These are phyloP conservation scores for Ceratobasidium sp. DNA, from an alignment of 1,284 basidiomycete species.

Conservation along the genomic window DNA sequence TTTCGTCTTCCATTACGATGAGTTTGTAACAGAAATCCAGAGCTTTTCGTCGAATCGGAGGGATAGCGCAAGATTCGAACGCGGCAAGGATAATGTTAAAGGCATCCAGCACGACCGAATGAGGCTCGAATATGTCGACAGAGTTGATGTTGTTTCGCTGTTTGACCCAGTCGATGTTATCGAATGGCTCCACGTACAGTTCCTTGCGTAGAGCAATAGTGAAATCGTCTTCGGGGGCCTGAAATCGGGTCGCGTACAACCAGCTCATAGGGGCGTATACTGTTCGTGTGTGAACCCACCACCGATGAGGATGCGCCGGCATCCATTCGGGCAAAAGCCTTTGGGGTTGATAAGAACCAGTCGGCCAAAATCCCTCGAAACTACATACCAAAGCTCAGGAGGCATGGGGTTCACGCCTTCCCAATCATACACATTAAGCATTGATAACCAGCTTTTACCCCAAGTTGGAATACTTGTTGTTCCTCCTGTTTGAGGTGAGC, in stretches of 20 bases:
- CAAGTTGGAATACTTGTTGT: conserved; percentile 86
- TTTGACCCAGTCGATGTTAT: conserved; percentile 87
- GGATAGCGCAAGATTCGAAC: conserved; percentile 77
- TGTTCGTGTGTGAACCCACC: conserved; percentile 98
- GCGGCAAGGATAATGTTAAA: conserved; percentile 71
- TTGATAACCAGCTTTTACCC: conserved; percentile 97
- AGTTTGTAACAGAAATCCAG: conserved; percentile 79
- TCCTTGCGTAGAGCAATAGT: conserved; percentile 87
- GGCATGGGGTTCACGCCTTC: conserved; percentile 93
- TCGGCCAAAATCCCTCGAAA: neutral
- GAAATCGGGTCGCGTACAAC: conserved; percentile 83
- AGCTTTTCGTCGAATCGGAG: conserved; percentile 70
- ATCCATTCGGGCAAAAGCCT: conserved; percentile 91
- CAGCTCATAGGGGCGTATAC: conserved; percentile 93
- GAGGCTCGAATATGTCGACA: conserved; percentile 88
- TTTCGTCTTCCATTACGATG: conserved; percentile 89
- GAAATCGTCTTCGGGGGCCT: conserved; percentile 82
- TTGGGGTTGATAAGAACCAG: neutral
- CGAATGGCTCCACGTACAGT: conserved; percentile 86
- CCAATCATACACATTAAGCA: conserved; percentile 96
- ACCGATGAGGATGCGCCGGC: conserved; percentile 92
- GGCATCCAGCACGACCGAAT: conserved; percentile 77
- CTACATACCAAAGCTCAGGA: conserved; percentile 90
- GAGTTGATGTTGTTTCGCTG: conserved; percentile 87
- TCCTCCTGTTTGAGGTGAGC: conserved; percentile 65